A percentile compares a stretch with the other conserved stretches of the same genome.
Evolutionary conservation across 2,329 filamentous ascomycete genomes (phyloP).

Genomic region (Cladophialophora yegresii): DNA sequence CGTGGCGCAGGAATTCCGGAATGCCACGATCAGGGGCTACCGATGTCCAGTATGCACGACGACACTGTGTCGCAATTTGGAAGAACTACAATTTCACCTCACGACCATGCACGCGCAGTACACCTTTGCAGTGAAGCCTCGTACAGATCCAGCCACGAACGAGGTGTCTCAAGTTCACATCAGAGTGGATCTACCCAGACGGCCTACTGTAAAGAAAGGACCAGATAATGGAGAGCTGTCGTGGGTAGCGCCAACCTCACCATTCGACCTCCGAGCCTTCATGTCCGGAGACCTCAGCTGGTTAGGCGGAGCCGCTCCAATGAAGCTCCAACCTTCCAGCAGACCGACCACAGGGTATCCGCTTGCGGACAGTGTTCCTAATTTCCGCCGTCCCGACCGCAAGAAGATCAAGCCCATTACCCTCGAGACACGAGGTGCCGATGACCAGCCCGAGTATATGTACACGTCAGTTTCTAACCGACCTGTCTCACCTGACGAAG

Average conservation of each 20-base stretch:
- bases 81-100: conserved; percentile 34
- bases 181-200: conserved; percentile 20
- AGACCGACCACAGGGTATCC: conserved; percentile 20
- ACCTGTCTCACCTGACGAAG: conserved; percentile 31
- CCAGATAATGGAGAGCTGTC: conserved; percentile 16
- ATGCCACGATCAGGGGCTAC: conserved; percentile 28
- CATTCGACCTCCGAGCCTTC: conserved; percentile 34
- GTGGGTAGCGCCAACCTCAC: conserved; percentile 29
- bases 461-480: conserved; percentile 36
- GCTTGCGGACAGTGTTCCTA: conserved; percentile 25
- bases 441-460: conserved; percentile 11
- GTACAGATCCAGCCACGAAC: conserved; percentile 10
- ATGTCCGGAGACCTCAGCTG: conserved; percentile 29
- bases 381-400: conserved; percentile 26
- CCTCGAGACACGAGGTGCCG: conserved; percentile 14
- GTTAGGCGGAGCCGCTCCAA: conserved; percentile 14
- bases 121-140: conserved; percentile 26
- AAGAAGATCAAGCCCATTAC: conserved; percentile 29
- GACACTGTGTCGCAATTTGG: conserved; percentile 21
- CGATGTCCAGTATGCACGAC: conserved; percentile 30
- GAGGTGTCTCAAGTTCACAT: conserved; percentile 22
- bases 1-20: conserved; percentile 16
- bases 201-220: conserved; percentile 9
- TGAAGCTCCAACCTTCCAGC: conserved; percentile 8
- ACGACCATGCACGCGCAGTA: conserved; percentile 32